Conservation (phyloP, 176 grass and related monocot species). For the Triticum dicoccoides region DNA sequence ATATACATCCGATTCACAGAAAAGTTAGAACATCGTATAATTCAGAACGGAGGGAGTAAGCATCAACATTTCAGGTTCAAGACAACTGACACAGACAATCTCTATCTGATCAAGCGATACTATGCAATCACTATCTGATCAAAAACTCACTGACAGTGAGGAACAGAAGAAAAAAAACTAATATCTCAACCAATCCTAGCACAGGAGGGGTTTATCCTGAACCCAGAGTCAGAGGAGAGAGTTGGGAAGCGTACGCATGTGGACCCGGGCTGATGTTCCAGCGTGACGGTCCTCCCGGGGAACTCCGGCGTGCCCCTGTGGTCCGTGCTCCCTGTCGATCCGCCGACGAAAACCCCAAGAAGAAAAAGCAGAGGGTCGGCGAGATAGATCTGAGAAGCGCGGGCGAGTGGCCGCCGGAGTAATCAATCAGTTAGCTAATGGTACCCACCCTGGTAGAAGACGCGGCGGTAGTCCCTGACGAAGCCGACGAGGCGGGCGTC, state of each 20-base stretch:
- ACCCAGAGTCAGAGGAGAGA: not conserved
- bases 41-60: not conserved
- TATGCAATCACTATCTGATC: too few species aligned
- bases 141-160: not conserved
- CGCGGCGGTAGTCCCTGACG: slow-evolving; percentile 70
- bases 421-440: not conserved
- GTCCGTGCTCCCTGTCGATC: slow-evolving; percentile 71
- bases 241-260: slow-evolving; percentile 54
- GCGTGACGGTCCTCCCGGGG: slow-evolving; percentile 87
- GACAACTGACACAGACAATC: not conserved
- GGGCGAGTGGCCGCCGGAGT: too few species aligned
- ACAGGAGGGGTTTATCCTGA: not conserved
- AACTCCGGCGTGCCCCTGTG: slow-evolving; percentile 82
- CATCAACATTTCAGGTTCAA: not conserved
- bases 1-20: too few species aligned
- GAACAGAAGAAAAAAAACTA: not conserved
- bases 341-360: not conserved
- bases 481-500: slow-evolving; percentile 77
- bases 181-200: not conserved
- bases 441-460: slow-evolving; percentile 92
- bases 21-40: too few species aligned
- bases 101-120: not conserved
- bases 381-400: not conserved
- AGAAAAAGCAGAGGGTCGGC: not conserved
- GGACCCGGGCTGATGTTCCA: slow-evolving; percentile 51